Evolutionary conservation across 176 grass and related monocot genomes (phyloP).

Genomic region (Cymbopogon citratus): DNA sequence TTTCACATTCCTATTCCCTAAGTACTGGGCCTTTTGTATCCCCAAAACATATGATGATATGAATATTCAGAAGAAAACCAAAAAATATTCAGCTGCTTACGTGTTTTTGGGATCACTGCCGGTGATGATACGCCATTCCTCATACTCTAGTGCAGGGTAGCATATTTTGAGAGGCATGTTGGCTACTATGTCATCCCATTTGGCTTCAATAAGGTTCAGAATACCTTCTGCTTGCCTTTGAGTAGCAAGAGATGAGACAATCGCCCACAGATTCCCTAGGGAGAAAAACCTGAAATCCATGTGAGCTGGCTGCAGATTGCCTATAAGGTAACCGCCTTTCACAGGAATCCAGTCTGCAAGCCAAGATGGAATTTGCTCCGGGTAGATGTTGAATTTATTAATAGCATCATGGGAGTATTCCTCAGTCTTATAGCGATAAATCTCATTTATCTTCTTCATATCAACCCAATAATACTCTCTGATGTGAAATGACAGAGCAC

Average conservation of each 20-base stretch:
- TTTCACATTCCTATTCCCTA: not conserved
- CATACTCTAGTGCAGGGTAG: conserved; percentile 85
- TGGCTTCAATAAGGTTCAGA: conserved; percentile 85
- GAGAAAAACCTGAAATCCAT: conserved; percentile 99
- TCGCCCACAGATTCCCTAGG: conserved; percentile 91
- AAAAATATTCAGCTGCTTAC: conserved; percentile 40
- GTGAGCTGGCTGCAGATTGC: conserved; percentile 85
- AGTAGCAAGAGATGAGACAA: conserved; percentile 81
- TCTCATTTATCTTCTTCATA: conserved; percentile 92
- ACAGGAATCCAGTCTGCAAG: conserved; percentile 83
- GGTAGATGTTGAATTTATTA: conserved; percentile 90
- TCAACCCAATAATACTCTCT: conserved; percentile 90
- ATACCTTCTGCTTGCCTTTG: conserved; percentile 81
- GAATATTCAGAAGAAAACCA: conserved; percentile 23
- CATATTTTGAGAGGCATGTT: conserved; percentile 98
- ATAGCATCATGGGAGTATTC: conserved; percentile 86
- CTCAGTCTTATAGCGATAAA: conserved; percentile 89
- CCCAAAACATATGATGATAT: not conserved
- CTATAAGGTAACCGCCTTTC: conserved; percentile 84
- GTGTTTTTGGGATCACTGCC: conserved; percentile 98
- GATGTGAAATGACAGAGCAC: conserved; percentile 83
- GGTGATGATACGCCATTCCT: conserved; percentile 95
- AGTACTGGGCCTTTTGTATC: conserved; percentile 3
- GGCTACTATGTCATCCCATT: conserved; percentile 97
- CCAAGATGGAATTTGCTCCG: conserved; percentile 86